Conservation (phyloP, 2,329 filamentous ascomycete species). For the Tricladium varicosporioides region DNA sequence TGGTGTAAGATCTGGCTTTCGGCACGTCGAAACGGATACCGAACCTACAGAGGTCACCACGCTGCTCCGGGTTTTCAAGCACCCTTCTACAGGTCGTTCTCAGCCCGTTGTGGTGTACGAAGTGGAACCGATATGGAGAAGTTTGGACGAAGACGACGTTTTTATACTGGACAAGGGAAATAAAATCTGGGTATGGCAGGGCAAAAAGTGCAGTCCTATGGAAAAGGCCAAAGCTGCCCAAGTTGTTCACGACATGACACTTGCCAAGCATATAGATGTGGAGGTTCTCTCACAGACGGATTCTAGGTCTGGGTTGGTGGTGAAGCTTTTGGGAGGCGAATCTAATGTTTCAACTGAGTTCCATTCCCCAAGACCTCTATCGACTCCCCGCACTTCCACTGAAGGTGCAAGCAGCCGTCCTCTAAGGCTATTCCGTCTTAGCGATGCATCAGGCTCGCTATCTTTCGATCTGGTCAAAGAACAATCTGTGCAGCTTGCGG, state of each 20-base stretch:
- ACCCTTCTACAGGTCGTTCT: constrained; percentile 43
- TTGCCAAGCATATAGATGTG: constrained; percentile 62
- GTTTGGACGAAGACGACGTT: constrained; percentile 64
- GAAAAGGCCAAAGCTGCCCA: constrained; percentile 68
- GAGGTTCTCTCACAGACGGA: constrained; percentile 64
- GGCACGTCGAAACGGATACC: constrained; percentile 52
- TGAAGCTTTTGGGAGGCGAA: constrained; percentile 54
- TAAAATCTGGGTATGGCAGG: constrained; percentile 72
- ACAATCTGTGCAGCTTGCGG: constrained; percentile 42
- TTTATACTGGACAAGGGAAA: constrained; percentile 61
- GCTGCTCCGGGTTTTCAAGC: constrained; percentile 61
- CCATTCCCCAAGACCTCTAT: constrained; percentile 42
- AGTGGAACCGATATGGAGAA: constrained; percentile 59
- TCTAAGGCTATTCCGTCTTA: constrained; percentile 57
- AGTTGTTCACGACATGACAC: constrained; percentile 62
- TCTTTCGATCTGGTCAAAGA: constrained; percentile 59
- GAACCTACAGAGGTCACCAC: constrained; percentile 45
- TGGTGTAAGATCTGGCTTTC: constrained; percentile 61
- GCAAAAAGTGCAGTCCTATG: constrained; percentile 62
- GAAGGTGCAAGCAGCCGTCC: constrained; percentile 16
- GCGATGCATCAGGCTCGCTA: constrained; percentile 57
- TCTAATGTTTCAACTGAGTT: constrained; percentile 43
- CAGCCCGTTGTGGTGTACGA: constrained; percentile 59
- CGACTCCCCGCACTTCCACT: constrained; percentile 23
- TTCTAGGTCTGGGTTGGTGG: constrained; percentile 50